Conservation (phyloP, 495 filamentous ascomycete species). For the Penicillium turbatum region DNA sequence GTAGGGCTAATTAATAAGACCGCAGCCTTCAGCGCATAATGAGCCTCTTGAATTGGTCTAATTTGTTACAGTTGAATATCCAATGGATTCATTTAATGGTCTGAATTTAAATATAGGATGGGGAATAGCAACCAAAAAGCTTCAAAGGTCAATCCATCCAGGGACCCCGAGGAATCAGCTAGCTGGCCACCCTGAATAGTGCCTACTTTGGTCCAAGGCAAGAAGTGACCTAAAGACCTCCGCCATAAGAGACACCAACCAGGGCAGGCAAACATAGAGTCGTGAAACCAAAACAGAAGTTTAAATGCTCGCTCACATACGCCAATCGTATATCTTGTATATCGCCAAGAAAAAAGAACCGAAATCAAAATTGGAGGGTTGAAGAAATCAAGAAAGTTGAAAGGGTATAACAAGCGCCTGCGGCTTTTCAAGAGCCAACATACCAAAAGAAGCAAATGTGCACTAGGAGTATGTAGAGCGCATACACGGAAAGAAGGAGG, state of each 20-base stretch:
- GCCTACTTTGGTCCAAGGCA: not conserved
- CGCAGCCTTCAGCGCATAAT: too few relatives aligned
- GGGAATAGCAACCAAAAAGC: not conserved
- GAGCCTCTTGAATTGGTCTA: too few relatives aligned
- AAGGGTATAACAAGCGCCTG: conserved; percentile 4
- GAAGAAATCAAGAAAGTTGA: not conserved
- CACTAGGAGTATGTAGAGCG: not conserved
- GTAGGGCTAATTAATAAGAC: too few relatives aligned
- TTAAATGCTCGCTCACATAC: conserved; percentile 2
- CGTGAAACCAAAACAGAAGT: not conserved
- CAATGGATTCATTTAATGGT: not conserved
- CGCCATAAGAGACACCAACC: not conserved
- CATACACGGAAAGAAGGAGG: not conserved
- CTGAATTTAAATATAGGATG: not conserved
- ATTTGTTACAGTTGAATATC: not conserved
- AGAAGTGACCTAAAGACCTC: not conserved
- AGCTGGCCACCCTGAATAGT: not conserved
- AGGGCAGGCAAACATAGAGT: too few relatives aligned
- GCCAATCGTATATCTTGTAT: conserved; percentile 4
- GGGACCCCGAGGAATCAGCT: not conserved
- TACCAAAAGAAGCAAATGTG: not conserved
- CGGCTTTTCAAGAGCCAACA: not conserved
- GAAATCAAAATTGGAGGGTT: not conserved
- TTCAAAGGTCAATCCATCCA: not conserved
- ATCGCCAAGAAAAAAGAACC: not conserved